Evolutionary conservation across 1,284 basidiomycete genomes (phyloP).

Genomic region (Ceratobasidium sp.): DNA sequence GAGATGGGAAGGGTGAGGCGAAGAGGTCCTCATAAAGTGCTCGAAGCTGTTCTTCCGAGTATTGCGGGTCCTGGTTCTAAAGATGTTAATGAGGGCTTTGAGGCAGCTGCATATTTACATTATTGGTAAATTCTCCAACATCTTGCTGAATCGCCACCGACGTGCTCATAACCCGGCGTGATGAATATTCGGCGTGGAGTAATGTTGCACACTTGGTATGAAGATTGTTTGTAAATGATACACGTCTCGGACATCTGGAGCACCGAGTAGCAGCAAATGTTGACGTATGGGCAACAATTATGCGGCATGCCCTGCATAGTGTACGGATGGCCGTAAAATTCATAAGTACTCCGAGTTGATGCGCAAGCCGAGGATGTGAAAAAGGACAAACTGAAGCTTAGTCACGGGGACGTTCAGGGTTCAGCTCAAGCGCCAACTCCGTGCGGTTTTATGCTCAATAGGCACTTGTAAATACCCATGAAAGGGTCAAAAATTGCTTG

Average conservation of each 20-base stretch:
- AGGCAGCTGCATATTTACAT: neutral
- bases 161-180: neutral
- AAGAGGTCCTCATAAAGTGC: slow-evolving; percentile 37
- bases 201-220: neutral
- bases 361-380: too few relatives aligned
- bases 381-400: too few relatives aligned
- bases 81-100: neutral
- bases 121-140: neutral
- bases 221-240: neutral
- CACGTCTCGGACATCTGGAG: neutral
- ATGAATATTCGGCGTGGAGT: neutral
- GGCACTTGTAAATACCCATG: too few relatives aligned
- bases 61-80: neutral
- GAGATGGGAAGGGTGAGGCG: slow-evolving; percentile 9
- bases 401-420: too few relatives aligned
- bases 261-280: slow-evolving; percentile 6
- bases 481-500: too few relatives aligned
- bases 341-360: too few relatives aligned
- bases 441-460: too few relatives aligned
- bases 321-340: neutral
- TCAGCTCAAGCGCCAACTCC: too few relatives aligned
- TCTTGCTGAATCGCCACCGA: slow-evolving; percentile 10
- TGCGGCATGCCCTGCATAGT: slow-evolving; percentile 34
- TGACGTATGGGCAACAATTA: slow-evolving; percentile 23
- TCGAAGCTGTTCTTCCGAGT: slow-evolving; percentile 35